Base-by-base conservation (phyloP, 331 rosid genomes). In the Cucumis variabilis region DNA sequence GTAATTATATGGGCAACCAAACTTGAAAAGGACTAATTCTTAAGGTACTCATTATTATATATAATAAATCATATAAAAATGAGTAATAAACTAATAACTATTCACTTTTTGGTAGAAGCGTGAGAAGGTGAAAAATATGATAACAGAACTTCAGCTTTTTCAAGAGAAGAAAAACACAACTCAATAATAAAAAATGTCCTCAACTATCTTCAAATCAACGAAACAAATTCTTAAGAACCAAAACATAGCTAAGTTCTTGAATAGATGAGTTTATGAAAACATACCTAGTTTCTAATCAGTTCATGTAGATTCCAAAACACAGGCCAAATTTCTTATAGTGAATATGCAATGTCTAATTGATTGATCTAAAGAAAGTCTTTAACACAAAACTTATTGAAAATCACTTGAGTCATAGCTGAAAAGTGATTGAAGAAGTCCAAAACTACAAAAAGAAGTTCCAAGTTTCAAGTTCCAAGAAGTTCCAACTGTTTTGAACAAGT, bases 241-340 rank as follows among this genome's bases (percentile, higher is more conserved):
- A 77, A 25, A 77, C 83, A 13, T 60, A 15, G 55, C 82, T 55
- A 55, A 55, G 24, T 11, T 48, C 65, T n/a, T 67, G 76, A 77
- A 85, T 77, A 63, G 74, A 80, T 6, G 25, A 88, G 70, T 27
- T 80, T 70, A 4, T 53, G 81, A 83, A 23, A 67, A 87, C 37
- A 72, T 48, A 93, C 99, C 98, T 97, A 95, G 91, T 93, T 94
- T 86, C 88, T 92, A 84, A 90, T 94, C 33, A 96, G 93, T 88
- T 97, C 99, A 8, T 96, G 98, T 21, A 93, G 70, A 92, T 97
- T 94, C 99, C 99, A 97, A 90, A 97, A 97, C 48, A 97, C 94
- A 71, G n/a, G n/a, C n/a, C n/a, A n/a, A n/a, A n/a, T n/a, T n/a
- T n/a, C n/a, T n/a, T n/a, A n/a, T n/a, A n/a, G n/a, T n/a, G n/a